phyloP scores from a whole-genome alignment of 371 early-diverging fungal species.

The Apophysomyces elegans region DNA sequence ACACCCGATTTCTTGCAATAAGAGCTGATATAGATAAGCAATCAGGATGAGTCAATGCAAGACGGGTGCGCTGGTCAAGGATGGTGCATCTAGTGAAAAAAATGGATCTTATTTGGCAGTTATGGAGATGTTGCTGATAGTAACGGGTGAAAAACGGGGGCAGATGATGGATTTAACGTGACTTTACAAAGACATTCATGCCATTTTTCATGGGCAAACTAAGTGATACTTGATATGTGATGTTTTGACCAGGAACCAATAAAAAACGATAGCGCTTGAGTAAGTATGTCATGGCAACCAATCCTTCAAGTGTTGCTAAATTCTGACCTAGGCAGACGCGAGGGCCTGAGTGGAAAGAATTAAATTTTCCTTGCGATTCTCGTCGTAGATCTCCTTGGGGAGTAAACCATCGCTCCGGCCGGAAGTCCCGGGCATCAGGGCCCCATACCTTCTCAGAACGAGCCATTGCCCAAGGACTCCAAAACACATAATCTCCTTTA shows the following conservation, averaged over 20 bases:
- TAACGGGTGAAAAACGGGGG: background rate
- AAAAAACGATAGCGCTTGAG: slow-evolving; percentile 48
- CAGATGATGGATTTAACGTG: background rate
- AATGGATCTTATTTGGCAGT: no score
- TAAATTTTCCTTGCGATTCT: slow-evolving; percentile 49
- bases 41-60: no score
- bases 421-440: slow-evolving; percentile 56
- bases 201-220: slow-evolving; percentile 56
- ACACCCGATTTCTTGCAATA: no score
- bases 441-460: slow-evolving; percentile 67
- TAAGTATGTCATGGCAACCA: slow-evolving; percentile 40
- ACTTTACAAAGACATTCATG: slow-evolving; percentile 37
- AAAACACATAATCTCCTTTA: slow-evolving; percentile 58
- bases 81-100: no score
- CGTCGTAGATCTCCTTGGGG: slow-evolving; percentile 40
- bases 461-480: slow-evolving; percentile 58
- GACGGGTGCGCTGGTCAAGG: no score
- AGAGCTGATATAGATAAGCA: no score
- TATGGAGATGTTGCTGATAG: no score
- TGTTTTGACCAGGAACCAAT: slow-evolving; percentile 38
- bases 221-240: slow-evolving; percentile 39
- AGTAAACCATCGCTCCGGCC: slow-evolving; percentile 68
- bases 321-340: slow-evolving; percentile 65
- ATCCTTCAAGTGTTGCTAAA: slow-evolving; percentile 49
- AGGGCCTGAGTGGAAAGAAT: slow-evolving; percentile 72